A percentile compares a stretch with the other conserved stretches of the same genome.
Conservation (phyloP, 345 rosid species). For the Eutrema heterophyllum region DNA sequence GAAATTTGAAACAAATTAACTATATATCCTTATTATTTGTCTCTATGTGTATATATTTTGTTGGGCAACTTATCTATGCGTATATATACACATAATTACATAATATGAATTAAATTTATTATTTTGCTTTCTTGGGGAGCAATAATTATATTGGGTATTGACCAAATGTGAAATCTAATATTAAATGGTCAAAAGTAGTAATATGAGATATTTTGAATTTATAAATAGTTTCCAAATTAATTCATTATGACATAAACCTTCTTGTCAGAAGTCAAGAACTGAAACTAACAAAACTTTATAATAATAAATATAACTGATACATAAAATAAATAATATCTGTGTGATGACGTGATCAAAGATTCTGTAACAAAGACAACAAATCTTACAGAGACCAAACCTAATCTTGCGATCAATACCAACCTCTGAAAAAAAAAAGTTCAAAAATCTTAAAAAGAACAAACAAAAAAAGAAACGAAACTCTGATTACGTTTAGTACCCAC, state of each 20-base stretch:
- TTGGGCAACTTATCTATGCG: too few relatives aligned
- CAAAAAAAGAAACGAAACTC: not conserved
- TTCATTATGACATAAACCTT: conserved; percentile 46
- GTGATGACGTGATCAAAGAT: conserved; percentile 77
- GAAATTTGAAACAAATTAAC: not conserved
- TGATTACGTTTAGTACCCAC: not conserved
- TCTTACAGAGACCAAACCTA: conserved; percentile 29
- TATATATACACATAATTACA: too few relatives aligned
- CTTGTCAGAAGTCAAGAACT: conserved; percentile 56
- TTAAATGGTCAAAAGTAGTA: conserved; percentile 25
- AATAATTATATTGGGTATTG: conserved; percentile 15
- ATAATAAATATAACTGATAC: not conserved
- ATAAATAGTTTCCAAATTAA: conserved; percentile 7
- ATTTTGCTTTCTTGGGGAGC: not conserved
- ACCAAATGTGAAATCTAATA: conserved; percentile 25
- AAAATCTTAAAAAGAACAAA: not conserved
- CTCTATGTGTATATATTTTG: conserved; percentile 2
- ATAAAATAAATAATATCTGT: conserved; percentile 29
- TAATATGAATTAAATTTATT: not conserved
- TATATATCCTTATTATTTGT: not conserved
- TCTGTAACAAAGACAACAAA: conserved; percentile 43
- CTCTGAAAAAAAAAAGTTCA: conserved; percentile 15
- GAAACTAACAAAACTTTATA: conserved; percentile 30
- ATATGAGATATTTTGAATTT: not conserved
- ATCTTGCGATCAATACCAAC: conserved; percentile 35